Evolutionary conservation across 495 filamentous ascomycete genomes (phyloP), one percentile per base, ranked within the genome.

Genomic region (Bombardia bombarda): DNA sequence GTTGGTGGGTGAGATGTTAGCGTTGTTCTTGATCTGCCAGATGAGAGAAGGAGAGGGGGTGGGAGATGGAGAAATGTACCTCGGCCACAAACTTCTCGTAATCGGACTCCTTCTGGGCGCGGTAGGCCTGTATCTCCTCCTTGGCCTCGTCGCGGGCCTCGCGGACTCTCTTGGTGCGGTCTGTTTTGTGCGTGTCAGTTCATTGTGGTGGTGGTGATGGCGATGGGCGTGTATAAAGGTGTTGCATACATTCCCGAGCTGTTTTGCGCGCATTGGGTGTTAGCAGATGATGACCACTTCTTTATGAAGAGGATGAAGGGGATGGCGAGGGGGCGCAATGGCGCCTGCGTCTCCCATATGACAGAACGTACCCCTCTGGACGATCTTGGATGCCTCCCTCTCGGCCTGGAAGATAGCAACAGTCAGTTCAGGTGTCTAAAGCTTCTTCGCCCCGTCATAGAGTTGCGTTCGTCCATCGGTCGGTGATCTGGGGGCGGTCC

Each of bases 381-480:
- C 92, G 63, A 97, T 98, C 75, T 95, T 96, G 69, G 95, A 89
- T 51, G 92, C 92, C 69, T 98, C 92, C 71, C 87, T 83, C 78
- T 98, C 92, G 41, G 93, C 89, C 92, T 97, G 58, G 19, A 16
- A 28, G 18, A 5, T 13, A 21, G 17, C 40, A 32, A 21, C 2
- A 1, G 2, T 14, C n/a, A 1, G 23, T 22, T 40, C 24, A 40
- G 38, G 3, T 12, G 30, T 19, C 22, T 39, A 17, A 34, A 30
- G 31, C 18, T 9, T 14, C 7, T 9, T 32, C 16, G 13, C 17
- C 20, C 24, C 19, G 40, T 13, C 26, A 28, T 2, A 28, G n/a
- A n/a, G n/a, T n/a, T n/a, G n/a, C 26, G 9, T 3, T 28, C 6
- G 9, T 28, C 26, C 6, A 7, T 28, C 26, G 2, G 13, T 28